These are phyloP conservation scores for Talaromyces verruculosus DNA, from an alignment of 2,329 filamentous ascomycete species.

Conservation along the genomic window DNA sequence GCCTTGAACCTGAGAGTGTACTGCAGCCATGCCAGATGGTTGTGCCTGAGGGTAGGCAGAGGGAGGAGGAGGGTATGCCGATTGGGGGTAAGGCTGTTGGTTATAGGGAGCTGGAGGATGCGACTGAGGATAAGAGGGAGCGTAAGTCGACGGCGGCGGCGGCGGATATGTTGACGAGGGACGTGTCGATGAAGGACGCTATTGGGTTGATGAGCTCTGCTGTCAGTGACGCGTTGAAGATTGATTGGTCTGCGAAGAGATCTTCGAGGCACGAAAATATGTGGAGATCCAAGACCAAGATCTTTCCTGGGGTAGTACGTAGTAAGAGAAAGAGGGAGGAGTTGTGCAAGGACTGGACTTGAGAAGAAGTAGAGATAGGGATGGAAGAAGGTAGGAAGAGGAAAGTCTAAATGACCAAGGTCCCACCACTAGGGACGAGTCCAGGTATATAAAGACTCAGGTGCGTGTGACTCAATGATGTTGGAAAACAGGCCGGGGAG, in stretches of 20 bases:
- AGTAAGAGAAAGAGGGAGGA: slow-evolving; percentile 7
- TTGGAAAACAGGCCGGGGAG: background rate
- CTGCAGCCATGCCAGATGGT: slow-evolving; percentile 43
- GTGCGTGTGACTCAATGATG: slow-evolving; percentile 10
- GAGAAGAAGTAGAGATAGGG: slow-evolving; percentile 24
- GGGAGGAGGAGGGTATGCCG: slow-evolving; percentile 29
- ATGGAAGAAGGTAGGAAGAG: slow-evolving; percentile 24
- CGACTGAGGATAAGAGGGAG: slow-evolving; percentile 15
- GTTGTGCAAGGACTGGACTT: slow-evolving; percentile 20
- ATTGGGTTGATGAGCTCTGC: slow-evolving; percentile 5
- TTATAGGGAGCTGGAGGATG: slow-evolving; percentile 19
- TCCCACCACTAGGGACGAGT: slow-evolving; percentile 23
- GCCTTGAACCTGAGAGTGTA: slow-evolving; percentile 42
- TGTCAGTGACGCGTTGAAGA: slow-evolving; percentile 11
- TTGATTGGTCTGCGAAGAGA: background rate
- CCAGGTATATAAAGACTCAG: slow-evolving; percentile 26
- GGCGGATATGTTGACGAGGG: slow-evolving; percentile 18
- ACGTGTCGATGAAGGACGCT: slow-evolving; percentile 21
- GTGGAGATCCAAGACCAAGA: slow-evolving; percentile 7
- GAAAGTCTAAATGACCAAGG: slow-evolving; percentile 25
- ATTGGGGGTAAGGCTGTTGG: slow-evolving; percentile 14
- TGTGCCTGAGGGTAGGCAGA: slow-evolving; percentile 35
- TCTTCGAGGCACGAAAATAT: slow-evolving; percentile 12
- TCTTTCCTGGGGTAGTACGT: background rate
- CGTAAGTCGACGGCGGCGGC: slow-evolving; percentile 14